These are phyloP conservation scores for Casuarina cunninghamiana DNA, from an alignment of 306 rosid species.

Conservation along the genomic window DNA sequence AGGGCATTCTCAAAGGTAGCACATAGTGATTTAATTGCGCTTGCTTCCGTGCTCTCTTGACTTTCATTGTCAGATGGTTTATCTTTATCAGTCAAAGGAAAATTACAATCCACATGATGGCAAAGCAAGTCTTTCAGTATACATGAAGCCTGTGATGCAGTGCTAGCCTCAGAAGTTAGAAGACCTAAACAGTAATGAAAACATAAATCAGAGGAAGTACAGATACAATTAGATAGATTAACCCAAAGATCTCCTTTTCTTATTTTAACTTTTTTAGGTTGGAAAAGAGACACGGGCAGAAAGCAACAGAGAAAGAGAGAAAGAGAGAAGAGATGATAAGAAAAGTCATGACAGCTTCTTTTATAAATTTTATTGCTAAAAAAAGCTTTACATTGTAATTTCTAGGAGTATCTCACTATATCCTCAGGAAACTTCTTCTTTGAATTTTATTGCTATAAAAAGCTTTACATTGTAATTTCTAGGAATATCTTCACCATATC, in stretches of 20 bases:
- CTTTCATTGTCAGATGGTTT: slow-evolving; percentile 36
- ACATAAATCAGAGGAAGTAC: slow-evolving; percentile 38
- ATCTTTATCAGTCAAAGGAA: slow-evolving; percentile 34
- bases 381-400: background rate
- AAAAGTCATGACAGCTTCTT: background rate
- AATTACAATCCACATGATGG: slow-evolving; percentile 37
- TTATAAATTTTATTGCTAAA: background rate
- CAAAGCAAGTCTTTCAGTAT: slow-evolving; percentile 64
- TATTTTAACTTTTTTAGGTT: too few species aligned
- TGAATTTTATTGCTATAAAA: background rate
- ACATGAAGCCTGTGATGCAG: slow-evolving; percentile 64
- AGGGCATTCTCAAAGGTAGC: slow-evolving; percentile 60
- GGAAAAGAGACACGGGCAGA: background rate
- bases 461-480: background rate
- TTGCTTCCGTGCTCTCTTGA: slow-evolving; percentile 41
- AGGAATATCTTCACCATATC: background rate
- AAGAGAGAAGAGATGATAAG: background rate
- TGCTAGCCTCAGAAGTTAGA: slow-evolving; percentile 55
- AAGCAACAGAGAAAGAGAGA: too few species aligned
- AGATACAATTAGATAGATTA: background rate
- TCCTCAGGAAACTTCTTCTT: background rate
- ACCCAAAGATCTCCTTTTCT: background rate
- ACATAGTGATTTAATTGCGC: slow-evolving; percentile 57
- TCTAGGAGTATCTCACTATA: background rate
- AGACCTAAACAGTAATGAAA: slow-evolving; percentile 59